Evolutionary conservation across 371 early-diverging fungal genomes (phyloP), one percentile per base, ranked within the genome.

Genomic region (Saksenaea vasiformis): DNA sequence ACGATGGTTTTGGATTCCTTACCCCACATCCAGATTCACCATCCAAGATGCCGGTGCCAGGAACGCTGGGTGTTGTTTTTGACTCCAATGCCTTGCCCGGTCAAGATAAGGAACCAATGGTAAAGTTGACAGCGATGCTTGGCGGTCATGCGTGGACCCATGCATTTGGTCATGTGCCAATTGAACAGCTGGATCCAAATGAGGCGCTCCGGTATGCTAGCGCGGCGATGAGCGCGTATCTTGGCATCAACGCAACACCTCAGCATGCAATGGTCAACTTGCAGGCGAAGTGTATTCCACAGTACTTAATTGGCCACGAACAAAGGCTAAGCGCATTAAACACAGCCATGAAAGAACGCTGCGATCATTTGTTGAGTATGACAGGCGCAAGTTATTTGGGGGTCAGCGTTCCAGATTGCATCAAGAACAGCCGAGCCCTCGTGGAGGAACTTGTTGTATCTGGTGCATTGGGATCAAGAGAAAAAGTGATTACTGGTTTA

Each of bases 1-100:
- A 88, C 37, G 77, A 86, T 51, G 98, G 96, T 0, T 97, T 97
- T 77, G 98, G 98, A 0, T 95, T 92, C 68, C 84, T 97, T 37
- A 88, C 95, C 0, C 96, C 97, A 0, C 78, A 83, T 58, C 81
- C 83, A 27, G 74, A 78, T 17, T 79, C 83, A 17, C 60, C 75
- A 10, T 71, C 74, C 17, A 60, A 54, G 1, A 54, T 70, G 17
- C 77, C 77, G 2, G 66, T 79, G 2, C 83, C 85, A 11, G 85
- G 86, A 1, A 84, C 86, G 9, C 78, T 98, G 13, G 98, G 98
- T 14, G 89, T 91, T 17, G 91, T 97, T 8, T 95, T 95, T 77
- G 98, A 98, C 69, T 95, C 95, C 13, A 89, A 88, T 58, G 83
- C 91, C 3, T 69, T 93, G 65, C 89, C 89, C 0, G 80, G 74